Evolutionary conservation across 345 rosid species (phyloP).

Genomic region (Syzygium jambos): DNA sequence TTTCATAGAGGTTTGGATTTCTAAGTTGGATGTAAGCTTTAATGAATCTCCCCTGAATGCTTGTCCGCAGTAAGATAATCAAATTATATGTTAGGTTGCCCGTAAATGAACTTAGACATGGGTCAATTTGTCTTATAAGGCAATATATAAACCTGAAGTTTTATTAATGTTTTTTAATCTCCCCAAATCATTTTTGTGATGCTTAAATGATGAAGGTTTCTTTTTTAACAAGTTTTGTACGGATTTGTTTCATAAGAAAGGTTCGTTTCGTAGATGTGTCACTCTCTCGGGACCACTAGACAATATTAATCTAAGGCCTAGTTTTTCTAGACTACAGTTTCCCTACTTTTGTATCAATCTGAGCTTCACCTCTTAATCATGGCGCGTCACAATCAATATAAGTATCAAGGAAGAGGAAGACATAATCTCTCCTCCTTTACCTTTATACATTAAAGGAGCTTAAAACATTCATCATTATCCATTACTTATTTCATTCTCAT

Average conservation of each 20-base stretch:
- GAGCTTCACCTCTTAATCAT: not conserved
- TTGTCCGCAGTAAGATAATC: not conserved
- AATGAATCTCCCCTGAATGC: not conserved
- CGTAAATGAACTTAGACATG: not conserved
- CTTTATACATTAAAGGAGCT: not conserved
- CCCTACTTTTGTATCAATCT: not conserved
- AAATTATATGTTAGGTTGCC: not conserved
- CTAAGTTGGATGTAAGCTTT: not conserved
- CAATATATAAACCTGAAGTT: not conserved
- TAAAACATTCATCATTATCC: not conserved
- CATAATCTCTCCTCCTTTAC: not conserved
- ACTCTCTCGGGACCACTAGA: not conserved
- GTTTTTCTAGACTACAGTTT: not conserved
- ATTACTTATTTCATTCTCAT: not conserved
- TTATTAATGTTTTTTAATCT: not conserved
- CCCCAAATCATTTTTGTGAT: fast-evolving
- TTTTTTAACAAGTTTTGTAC: not conserved
- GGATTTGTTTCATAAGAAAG: not conserved
- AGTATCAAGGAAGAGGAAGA: not conserved
- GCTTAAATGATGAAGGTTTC: not conserved
- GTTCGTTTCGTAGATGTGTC: not conserved
- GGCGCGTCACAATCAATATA: not conserved
- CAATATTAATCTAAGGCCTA: not conserved
- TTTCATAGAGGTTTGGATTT: not conserved
- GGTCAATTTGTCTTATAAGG: not conserved